Evolutionary conservation across 2,329 filamentous ascomycete genomes (phyloP), one percentile per base, ranked within the genome.

Genomic region (Calonectria pseudoturangicola): DNA sequence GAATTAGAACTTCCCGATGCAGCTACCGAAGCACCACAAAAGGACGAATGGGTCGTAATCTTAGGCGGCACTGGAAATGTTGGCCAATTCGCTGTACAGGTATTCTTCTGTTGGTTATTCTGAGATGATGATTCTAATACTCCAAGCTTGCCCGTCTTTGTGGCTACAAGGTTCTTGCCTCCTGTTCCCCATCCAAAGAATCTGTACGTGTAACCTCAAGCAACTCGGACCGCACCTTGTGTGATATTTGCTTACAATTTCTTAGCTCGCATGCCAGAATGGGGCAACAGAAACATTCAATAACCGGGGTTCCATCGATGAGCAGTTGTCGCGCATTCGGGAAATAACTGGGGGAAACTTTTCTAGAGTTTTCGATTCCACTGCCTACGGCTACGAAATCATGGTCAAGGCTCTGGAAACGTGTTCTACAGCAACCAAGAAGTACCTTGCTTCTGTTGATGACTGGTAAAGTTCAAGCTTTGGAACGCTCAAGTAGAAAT

Each of bases 91-190:
- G 81, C 77, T 2, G 77, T 84, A 2, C 83, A 85, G 73, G 78
- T 74, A 67, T 27, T n/a, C 36, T 13, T 13, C 2, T 41, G 8
- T 13, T 8, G 8, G 6, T 21, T 27, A 7, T 15, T 27, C 15
- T 7, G 33, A 41, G n/a, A 25, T 8, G 12, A 15, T 2, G 7
- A 1, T 15, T 8, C 21, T 60, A 28, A 51, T 15, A 2, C 28
- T 9, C 4, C 10, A 60, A 85, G 83, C 71, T 86, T 30, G 81
- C 79, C 8, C 82, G 79, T 28, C 56, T 82, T 10, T 82, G 80
- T 47, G 84, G 84, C 12, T 84, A 81, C 72, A 84, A 84, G 56
- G 82, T 86, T 3, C 78, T 84, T 2, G 81, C 83, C 1, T 83
- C 82, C 3, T 84, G 82, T 60, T 85, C 84, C 0, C 77, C 81